Evolutionary conservation across 805 yeast genomes (phyloP).

Genomic region (Teunomyces funiuensis): DNA sequence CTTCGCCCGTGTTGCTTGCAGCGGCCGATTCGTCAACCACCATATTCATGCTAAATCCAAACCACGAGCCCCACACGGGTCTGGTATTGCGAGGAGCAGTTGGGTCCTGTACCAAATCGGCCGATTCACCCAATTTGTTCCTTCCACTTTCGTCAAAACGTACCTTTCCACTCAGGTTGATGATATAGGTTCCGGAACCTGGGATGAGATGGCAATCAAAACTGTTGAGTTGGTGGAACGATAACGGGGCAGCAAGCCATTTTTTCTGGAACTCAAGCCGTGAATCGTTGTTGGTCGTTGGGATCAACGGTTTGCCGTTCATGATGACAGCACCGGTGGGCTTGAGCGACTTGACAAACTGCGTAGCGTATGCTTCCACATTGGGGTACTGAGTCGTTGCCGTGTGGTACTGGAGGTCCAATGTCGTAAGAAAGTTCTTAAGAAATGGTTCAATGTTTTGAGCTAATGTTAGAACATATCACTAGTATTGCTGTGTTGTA

Average conservation of each 20-base stretch:
- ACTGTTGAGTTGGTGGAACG: constrained; percentile 64
- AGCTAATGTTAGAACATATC: constrained; percentile 18
- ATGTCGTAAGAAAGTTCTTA: constrained; percentile 31
- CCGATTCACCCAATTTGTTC: constrained; percentile 62
- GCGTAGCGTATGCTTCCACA: constrained; percentile 43
- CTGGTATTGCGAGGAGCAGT: constrained; percentile 28
- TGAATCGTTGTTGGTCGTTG: constrained; percentile 24
- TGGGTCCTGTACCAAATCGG: constrained; percentile 44
- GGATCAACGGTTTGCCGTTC: constrained; percentile 55
- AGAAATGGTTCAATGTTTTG: constrained; percentile 41
- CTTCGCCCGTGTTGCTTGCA: constrained; percentile 28
- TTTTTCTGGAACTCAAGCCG: constrained; percentile 53
- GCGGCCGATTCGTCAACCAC: constrained; percentile 56
- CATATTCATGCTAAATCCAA: constrained; percentile 61
- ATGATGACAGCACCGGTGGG: constrained; percentile 53
- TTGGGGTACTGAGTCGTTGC: constrained; percentile 24
- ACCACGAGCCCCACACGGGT: constrained; percentile 67
- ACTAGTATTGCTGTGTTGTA: constrained; percentile 8
- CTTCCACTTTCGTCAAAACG: constrained; percentile 76
- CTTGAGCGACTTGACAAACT: constrained; percentile 52
- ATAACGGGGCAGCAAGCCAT: constrained; percentile 56
- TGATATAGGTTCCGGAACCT: constrained; percentile 55
- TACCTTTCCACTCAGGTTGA: constrained; percentile 59
- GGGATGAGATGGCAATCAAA: constrained; percentile 68
- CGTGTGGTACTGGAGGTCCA: constrained; percentile 35